Evolutionary conservation across 2,329 filamentous ascomycete species (phyloP), one percentile per base, ranked within the genome.

Genomic region (Alternaria gansuensis): DNA sequence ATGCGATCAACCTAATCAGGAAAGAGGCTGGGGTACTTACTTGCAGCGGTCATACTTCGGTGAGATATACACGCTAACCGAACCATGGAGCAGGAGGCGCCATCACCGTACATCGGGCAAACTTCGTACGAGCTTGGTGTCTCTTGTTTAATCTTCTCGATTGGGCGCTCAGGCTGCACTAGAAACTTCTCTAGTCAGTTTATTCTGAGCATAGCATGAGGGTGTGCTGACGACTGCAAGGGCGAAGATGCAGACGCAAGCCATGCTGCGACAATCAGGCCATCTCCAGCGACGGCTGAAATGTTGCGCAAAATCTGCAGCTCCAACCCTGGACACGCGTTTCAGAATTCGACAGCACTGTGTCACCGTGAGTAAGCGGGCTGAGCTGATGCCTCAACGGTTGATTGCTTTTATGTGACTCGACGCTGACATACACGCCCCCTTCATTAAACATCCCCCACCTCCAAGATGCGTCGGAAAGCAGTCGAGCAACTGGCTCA

Each of bases 1-100:
- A 33, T 11, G 13, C 13, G 23, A 33, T 46, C 28, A 33, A 0
- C 44, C 44, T 8, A 5, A 46, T n/a, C 21, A 24, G 44, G 44
- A 46, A 46, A 46, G 44, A 46, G 44, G 29, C 44, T 33, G 21
- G 28, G 29, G 44, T n/a, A n/a, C 4, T 34, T 46, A 13, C 29
- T 24, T 23, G 1, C 23, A 13, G 44, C 31, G 29, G 29, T 34
- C 29, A 21, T 21, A 46, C 29, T 31, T 6, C 9, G 44, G 6
- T 17, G 21, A 46, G 37, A 46, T 34, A 4, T 10, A 34, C 44
- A 34, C 17, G 17, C 44, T 23, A 40, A 23, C 3, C 37, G 5
- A 40, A 11, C 29, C 44, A 29, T 17, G 21, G 9, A 9, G 37
- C n/a, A 10, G 8, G 1, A 39, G 37, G 23, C 37, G 37, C 37